Conservation (phyloP, 306 rosid genomes). For the Sesbania bispinosa region DNA sequence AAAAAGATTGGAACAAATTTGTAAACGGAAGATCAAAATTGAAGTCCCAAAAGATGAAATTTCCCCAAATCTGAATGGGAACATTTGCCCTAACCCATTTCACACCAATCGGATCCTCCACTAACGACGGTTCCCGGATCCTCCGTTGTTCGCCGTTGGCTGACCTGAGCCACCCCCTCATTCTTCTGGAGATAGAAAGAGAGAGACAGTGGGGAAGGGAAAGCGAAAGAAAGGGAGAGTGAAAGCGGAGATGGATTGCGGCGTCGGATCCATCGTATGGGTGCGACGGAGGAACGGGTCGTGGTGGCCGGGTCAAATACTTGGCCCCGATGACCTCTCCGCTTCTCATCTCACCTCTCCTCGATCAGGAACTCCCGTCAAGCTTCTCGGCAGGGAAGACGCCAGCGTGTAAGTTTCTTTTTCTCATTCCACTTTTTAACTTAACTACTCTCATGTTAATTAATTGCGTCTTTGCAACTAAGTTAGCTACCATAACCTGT, state of each 20-base stretch:
- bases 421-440: not conserved
- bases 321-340: slow-evolving; percentile 35
- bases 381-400: slow-evolving; percentile 48
- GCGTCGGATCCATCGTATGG: slow-evolving; percentile 49
- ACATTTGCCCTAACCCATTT: slow-evolving; percentile 36
- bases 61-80: slow-evolving; percentile 41
- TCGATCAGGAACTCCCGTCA: slow-evolving; percentile 49
- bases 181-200: not conserved
- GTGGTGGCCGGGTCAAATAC: slow-evolving; percentile 56
- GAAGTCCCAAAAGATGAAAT: slow-evolving; percentile 18
- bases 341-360: slow-evolving; percentile 49
- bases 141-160: slow-evolving; percentile 30
- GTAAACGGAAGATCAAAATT: slow-evolving; percentile 6
- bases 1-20: not conserved
- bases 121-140: slow-evolving; percentile 33
- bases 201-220: not conserved
- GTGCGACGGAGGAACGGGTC: slow-evolving; percentile 50
- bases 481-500: not conserved
- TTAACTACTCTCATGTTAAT: not conserved
- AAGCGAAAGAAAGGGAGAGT: not conserved
- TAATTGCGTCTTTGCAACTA: not conserved
- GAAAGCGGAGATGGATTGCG: slow-evolving; percentile 25
- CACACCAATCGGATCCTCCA: slow-evolving; percentile 24
- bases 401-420: slow-evolving; percentile 39
- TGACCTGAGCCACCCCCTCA: not conserved